Conservation (phyloP, 768 basidiomycete genomes). For the Amyloporia xantha region DNA sequence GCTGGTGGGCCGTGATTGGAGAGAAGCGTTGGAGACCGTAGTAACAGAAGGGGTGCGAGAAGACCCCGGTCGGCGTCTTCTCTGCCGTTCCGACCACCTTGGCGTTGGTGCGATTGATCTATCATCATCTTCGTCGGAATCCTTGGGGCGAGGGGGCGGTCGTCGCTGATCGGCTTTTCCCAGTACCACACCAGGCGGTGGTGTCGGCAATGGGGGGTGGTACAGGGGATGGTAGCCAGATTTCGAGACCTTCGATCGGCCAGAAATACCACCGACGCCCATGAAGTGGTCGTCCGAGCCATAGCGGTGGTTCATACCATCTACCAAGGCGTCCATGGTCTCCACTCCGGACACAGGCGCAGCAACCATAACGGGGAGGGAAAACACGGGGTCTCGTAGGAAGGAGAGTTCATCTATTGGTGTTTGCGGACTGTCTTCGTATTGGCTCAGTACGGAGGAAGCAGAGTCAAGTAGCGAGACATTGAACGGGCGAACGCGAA, state of each 20-base stretch:
- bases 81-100: slow-evolving; percentile 4
- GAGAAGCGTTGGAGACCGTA: neutral
- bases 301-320: slow-evolving; percentile 66
- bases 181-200: slow-evolving; percentile 72
- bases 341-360: slow-evolving; percentile 77
- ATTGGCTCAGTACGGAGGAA: slow-evolving; percentile 56
- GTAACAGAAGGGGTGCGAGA: slow-evolving; percentile 3
- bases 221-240: slow-evolving; percentile 67
- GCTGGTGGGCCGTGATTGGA: neutral
- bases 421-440: slow-evolving; percentile 68
- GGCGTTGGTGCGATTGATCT: slow-evolving; percentile 10
- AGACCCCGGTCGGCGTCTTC: slow-evolving; percentile 4
- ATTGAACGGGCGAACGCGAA: slow-evolving; percentile 13
- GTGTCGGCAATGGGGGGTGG: slow-evolving; percentile 77
- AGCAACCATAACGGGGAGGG: slow-evolving; percentile 54
- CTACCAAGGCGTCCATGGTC: slow-evolving; percentile 83
- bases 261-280: slow-evolving; percentile 32
- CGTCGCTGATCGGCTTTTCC: slow-evolving; percentile 35
- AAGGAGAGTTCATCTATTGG: slow-evolving; percentile 47
- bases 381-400: slow-evolving; percentile 21
- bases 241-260: slow-evolving; percentile 49
- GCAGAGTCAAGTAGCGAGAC: slow-evolving; percentile 52
- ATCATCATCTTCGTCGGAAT: slow-evolving; percentile 55
- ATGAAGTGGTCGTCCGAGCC: slow-evolving; percentile 49
- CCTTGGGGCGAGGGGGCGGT: slow-evolving; percentile 24